Evolutionary conservation across 2,329 filamentous ascomycete species (phyloP).

Genomic region (Penicillium frequentans): DNA sequence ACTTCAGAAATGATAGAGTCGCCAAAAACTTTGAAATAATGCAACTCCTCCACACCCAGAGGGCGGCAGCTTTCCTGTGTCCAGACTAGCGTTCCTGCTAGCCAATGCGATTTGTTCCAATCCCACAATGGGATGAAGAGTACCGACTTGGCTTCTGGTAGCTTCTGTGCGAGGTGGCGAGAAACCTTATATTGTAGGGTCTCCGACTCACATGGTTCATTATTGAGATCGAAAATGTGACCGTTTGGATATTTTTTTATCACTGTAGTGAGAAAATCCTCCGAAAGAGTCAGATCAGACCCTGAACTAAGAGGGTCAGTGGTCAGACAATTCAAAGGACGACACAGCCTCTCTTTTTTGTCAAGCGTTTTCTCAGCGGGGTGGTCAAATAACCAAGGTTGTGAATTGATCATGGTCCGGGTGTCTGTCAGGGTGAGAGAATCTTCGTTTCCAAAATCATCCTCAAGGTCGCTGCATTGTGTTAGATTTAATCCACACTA

Average conservation of each 20-base stretch:
- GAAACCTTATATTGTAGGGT: constrained; percentile 5
- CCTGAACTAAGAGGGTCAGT: background rate
- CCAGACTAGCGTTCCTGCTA: constrained; percentile 33
- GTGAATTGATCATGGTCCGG: background rate
- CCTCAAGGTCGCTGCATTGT: constrained; percentile 13
- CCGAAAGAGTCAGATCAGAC: background rate
- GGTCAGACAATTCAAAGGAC: background rate
- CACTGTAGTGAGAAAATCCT: constrained; percentile 17
- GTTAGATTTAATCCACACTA: background rate
- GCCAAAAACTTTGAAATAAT: constrained; percentile 37
- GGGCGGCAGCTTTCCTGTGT: constrained; percentile 18
- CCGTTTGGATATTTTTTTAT: constrained; percentile 24
- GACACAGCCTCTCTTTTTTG: background rate
- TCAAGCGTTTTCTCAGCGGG: background rate
- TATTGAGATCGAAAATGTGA: constrained; percentile 22
- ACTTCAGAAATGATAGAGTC: constrained; percentile 37
- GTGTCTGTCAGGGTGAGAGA: constrained; percentile 3
- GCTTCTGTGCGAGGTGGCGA: constrained; percentile 13
- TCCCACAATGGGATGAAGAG: constrained; percentile 38
- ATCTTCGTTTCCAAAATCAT: constrained; percentile 19
- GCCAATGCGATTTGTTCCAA: constrained; percentile 34
- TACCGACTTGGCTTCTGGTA: constrained; percentile 27
- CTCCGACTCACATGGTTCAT: background rate
- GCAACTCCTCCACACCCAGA: constrained; percentile 29
- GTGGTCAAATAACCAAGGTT: background rate